phyloP scores from a whole-genome alignment of 768 basidiomycete genomes.

The Russula vinacea region DNA sequence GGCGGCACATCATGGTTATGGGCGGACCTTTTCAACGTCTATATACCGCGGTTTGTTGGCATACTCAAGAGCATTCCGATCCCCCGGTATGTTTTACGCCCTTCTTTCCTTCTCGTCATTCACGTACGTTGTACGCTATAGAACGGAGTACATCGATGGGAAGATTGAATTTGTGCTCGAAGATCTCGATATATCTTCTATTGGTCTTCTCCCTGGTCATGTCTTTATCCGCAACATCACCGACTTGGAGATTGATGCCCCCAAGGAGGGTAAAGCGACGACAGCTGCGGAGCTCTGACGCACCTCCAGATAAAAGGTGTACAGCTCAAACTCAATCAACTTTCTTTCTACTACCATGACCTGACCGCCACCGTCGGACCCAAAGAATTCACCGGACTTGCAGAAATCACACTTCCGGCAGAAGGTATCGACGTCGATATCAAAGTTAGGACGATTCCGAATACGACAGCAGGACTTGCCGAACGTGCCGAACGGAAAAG shows the following conservation, averaged over 20 bases:
- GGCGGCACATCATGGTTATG: constrained; percentile 73
- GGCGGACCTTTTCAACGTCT: constrained; percentile 80
- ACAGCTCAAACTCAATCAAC: constrained; percentile 57
- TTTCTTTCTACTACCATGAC: constrained; percentile 75
- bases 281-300: constrained; percentile 58
- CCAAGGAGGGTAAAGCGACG: constrained; percentile 38
- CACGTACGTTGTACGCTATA: constrained; percentile 33
- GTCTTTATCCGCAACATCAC: constrained; percentile 72
- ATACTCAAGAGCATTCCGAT: constrained; percentile 63
- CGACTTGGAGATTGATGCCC: constrained; percentile 52
- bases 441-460: constrained; percentile 61
- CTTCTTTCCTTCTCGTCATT: not conserved
- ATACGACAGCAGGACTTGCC: constrained; percentile 40
- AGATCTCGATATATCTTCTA: constrained; percentile 65
- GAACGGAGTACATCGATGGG: constrained; percentile 66
- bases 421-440: constrained; percentile 69
- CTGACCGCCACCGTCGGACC: constrained; percentile 53
- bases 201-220: constrained; percentile 65
- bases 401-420: constrained; percentile 58
- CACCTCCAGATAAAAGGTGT: constrained; percentile 64
- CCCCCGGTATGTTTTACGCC: constrained; percentile 48
- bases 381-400: constrained; percentile 56
- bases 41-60: constrained; percentile 55
- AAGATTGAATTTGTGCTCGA: constrained; percentile 74
- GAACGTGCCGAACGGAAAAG: constrained; percentile 48